Evolutionary conservation across 306 rosid genomes (phyloP), one percentile per base, ranked within the genome.

Genomic region (Cucurbita ficifolia): DNA sequence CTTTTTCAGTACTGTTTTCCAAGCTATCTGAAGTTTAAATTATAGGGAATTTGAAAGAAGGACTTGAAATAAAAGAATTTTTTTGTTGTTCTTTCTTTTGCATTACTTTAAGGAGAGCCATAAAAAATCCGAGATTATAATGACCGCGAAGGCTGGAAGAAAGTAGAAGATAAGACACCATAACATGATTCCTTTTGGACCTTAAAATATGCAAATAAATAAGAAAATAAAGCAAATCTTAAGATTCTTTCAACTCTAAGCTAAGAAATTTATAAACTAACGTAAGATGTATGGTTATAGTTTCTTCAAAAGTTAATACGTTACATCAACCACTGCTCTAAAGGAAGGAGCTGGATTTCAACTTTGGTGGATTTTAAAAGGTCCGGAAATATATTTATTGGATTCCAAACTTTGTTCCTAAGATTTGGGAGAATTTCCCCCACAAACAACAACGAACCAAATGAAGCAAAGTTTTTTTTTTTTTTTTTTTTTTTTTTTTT

Each of bases 71-170:
- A 56, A 35, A 35, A 36, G 17, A 36, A 1, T 7, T 38, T 38
- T 69, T 46, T 24, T 46, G 73, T 46, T 24, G 33, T 29, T 29
- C 3, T 29, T 29, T 29, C 12, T 45, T 48, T 22, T 22, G 56
- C 43, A 6, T 69, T 46, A 46, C 55, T 45, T 45, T 45, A 77
- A 74, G 76, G 74, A 69, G 73, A 69, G 42, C 14, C 43, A 69
- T 69, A 46, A 56, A 48, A 49, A 69, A 69, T 46, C 42, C 43
- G 57, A 69, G 73, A 69, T 22, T 45, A 69, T 22, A 6, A 45
- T 69, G 73, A 69, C 73, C 73, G 40, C 56, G n/a, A 68, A 13
- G 52, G 35, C 7, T 11, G 11, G 56, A 69, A 68, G 55, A 68
- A 68, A 68, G 56, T 46, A 13, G 56, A 14, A 48, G 73, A 69